Evolutionary conservation across 164 flowering plant species (phyloP).

Genomic region (Protea cynaroides): DNA sequence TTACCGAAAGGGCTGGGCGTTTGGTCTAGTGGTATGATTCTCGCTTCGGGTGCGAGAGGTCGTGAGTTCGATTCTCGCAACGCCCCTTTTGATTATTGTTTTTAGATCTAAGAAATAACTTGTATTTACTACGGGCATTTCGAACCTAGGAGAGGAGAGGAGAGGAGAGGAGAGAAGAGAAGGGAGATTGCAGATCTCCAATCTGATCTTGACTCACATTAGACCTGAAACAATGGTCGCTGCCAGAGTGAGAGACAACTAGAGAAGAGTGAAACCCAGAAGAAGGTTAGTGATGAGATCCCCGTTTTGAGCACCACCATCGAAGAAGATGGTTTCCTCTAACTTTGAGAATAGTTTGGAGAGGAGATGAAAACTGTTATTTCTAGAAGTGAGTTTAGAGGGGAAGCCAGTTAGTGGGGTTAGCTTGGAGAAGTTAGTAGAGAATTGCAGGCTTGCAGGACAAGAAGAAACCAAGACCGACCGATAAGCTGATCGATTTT

Average conservation of each 20-base stretch:
- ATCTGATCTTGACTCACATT: not conserved
- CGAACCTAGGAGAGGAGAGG: no score
- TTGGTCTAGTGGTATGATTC: not conserved
- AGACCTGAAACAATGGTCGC: conserved; percentile 86
- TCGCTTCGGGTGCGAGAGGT: conserved; percentile 1
- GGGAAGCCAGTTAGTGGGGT: conserved; percentile 13
- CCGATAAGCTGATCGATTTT: no score
- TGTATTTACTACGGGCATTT: no score
- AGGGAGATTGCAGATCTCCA: no score
- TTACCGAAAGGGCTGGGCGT: no score
- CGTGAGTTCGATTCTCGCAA: not conserved
- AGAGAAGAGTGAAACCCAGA: conserved; percentile 87
- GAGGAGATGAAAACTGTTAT: conserved; percentile 51
- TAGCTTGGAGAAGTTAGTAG: conserved; percentile 17
- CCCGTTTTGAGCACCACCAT: conserved; percentile 95
- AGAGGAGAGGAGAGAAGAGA: no score
- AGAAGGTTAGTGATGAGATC: conserved; percentile 76
- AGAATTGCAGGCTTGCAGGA: conserved; percentile 14
- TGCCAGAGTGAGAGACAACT: conserved; percentile 87
- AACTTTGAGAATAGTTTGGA: conserved; percentile 35
- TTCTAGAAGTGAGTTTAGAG: conserved; percentile 17
- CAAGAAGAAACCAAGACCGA: no score
- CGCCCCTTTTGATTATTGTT: not conserved
- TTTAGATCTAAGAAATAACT: no score
- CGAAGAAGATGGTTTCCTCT: conserved; percentile 69